Conservation (phyloP, 768 basidiomycete genomes). For the Lentinula guzmanii region DNA sequence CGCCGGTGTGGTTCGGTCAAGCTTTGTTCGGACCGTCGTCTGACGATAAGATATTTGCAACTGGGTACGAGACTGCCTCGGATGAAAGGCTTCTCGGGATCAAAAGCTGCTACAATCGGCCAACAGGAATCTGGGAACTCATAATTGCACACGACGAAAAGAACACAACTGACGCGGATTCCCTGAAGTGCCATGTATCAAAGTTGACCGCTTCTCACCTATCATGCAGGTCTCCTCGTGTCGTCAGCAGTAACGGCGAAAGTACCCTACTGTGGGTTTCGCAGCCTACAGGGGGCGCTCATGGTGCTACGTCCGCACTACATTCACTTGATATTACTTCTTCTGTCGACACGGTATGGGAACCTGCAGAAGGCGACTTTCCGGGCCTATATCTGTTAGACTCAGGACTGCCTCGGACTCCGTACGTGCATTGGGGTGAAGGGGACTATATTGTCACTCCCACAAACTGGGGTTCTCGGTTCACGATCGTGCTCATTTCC, state of each 20-base stretch:
- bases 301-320: slow-evolving; percentile 48
- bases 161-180: slow-evolving; percentile 6
- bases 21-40: slow-evolving; percentile 40
- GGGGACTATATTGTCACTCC: slow-evolving; percentile 31
- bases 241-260: slow-evolving; percentile 21
- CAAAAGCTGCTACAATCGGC: slow-evolving; percentile 55
- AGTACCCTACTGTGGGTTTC: slow-evolving; percentile 47
- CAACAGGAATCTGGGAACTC: slow-evolving; percentile 51
- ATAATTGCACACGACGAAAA: slow-evolving; percentile 14
- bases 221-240: slow-evolving; percentile 57
- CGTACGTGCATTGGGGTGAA: slow-evolving; percentile 3
- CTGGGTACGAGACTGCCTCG: slow-evolving; percentile 52
- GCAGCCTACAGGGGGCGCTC: slow-evolving; percentile 49
- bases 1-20: slow-evolving; percentile 45
- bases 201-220: slow-evolving; percentile 38
- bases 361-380: slow-evolving; percentile 35
- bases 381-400: slow-evolving; percentile 52
- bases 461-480: slow-evolving; percentile 50
- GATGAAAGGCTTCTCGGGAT: slow-evolving; percentile 58
- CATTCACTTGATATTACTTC: slow-evolving; percentile 34
- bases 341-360: slow-evolving; percentile 32
- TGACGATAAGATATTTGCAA: slow-evolving; percentile 36
- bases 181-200: slow-evolving; percentile 14
- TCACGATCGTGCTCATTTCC: slow-evolving; percentile 43
- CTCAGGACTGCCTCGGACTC: slow-evolving; percentile 31